Base-by-base conservation (phyloP, 2,329 filamentous ascomycete genomes). In the Aspergillus fumigatus region DNA sequence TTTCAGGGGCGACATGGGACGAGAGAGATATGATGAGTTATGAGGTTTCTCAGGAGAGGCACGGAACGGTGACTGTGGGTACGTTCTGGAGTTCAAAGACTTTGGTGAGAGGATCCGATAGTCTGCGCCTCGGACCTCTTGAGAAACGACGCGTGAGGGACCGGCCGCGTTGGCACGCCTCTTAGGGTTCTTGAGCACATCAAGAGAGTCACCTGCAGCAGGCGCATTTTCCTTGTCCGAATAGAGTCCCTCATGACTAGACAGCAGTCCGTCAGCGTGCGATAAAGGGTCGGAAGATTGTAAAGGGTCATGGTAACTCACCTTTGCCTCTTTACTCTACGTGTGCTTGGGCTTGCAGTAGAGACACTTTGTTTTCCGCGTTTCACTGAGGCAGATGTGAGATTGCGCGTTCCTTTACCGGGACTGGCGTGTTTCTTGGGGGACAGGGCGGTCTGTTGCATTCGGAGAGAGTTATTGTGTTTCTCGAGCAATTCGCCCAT, bases 401-500 rank as follows among this genome's bases (percentile, higher is more conserved):
- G 59, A 55, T 63, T 61, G 55, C 70, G 64, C 8, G 67, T 61
- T 6, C 58, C 55, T 59, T 73, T 75, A 17, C 65, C 50, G 17
- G 68, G 69, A 17, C 66, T 67, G 11, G 62, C 60, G 29, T 62
- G 69, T 53, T 71, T 73, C 57, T 67, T 69, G 7, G 70, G 68
- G 4, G 72, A 70, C 11, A 59, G 59, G 48, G 55, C 61, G 35
- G 70, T 66, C 35, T 66, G 61, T 52, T 69, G 66, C 50, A 65
- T 65, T 49, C 62, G 58, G 50, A 58, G 60, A 51, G 59, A 53
- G 41, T 59, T 57, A 48, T 63, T 65, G 63, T 84, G 74, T 60
- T 82, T 83, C 47, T 83, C 78, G 5, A 92, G 72, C 8, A 97
- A 80, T 48, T 96, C 92, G 55, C 86, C 86, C 82, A 99, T 93